Evolutionary conservation across 2,329 filamentous ascomycete species (phyloP).

Genomic region (Zasmidium cellare): DNA sequence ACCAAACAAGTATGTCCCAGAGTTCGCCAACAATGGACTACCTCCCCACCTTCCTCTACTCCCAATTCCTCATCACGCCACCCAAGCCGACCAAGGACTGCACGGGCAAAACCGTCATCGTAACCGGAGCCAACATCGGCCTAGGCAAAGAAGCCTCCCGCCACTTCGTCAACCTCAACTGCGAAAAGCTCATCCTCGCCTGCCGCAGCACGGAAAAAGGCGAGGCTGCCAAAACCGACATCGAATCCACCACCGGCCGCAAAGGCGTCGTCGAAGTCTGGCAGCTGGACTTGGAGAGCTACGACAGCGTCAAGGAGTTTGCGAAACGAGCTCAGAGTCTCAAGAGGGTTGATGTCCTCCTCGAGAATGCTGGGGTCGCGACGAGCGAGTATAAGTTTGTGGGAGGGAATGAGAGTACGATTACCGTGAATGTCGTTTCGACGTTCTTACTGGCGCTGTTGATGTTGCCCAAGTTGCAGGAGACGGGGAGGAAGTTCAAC

Average conservation of each 20-base stretch:
- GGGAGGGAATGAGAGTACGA: conserved; percentile 50
- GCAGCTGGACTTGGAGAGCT: conserved; percentile 46
- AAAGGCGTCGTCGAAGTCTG: conserved; percentile 45
- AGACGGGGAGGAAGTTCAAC: conserved; percentile 37
- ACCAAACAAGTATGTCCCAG: conserved; percentile 8
- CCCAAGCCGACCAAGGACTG: conserved; percentile 30
- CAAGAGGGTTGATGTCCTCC: conserved; percentile 36
- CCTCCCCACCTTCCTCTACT: conserved; percentile 38
- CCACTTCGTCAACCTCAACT: conserved; percentile 43
- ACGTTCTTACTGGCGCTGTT: conserved; percentile 54
- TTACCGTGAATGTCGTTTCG: conserved; percentile 57
- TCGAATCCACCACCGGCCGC: conserved; percentile 37
- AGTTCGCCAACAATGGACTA: not conserved
- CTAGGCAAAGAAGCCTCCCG: conserved; percentile 49
- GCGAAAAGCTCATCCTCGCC: conserved; percentile 47
- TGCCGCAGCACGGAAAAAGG: conserved; percentile 46
- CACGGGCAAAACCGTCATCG: conserved; percentile 40
- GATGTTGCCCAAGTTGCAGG: conserved; percentile 53
- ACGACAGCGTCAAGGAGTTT: conserved; percentile 40
- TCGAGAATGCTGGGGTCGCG: conserved; percentile 46
- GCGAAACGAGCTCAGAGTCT: conserved; percentile 34
- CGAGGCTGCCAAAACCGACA: conserved; percentile 43
- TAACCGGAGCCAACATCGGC: conserved; percentile 52
- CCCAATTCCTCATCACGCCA: conserved; percentile 43
- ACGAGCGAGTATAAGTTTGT: conserved; percentile 31